Base-by-base conservation (phyloP, 140 eudicot genomes). In the Anethum foeniculum region DNA sequence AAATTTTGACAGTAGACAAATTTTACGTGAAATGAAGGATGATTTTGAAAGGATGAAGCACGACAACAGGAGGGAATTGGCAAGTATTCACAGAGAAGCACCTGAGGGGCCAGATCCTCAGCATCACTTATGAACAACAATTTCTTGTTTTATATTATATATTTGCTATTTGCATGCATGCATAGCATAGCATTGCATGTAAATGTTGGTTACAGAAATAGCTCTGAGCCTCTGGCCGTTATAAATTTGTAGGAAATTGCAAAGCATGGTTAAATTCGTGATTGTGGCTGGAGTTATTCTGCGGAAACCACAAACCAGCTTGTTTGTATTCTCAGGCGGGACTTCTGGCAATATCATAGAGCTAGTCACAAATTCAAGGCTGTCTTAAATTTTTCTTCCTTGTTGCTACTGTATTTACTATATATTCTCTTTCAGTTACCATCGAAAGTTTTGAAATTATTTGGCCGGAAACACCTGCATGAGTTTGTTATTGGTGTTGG, bases 101-200 rank as follows among this genome's bases (percentile, higher is more conserved):
- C 96, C 97, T 5, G 89, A 82, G n/a, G 97, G 97, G 21, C 97
- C 97, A 11, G 93, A 89, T 85, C 92, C 90, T 77, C 93, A 88
- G 16, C 97, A 91, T 80, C 92, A 91, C 77, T 84, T 84, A 82
- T 49, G 5, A 23, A 36, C 18, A 44, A 44, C 18, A 15, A 44
- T 25, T 56, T 41, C 11, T n/a, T 39, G 43, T 39, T 39, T 2
- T 39, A 34, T 34, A 34, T 39, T 39, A 39, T 39, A 39, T 39
- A 21, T 8, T 60, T 21, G 19, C 19, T 54, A 54, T 54, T 6
- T 21, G 23, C 23, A 1, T 6, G 27, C 30, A n/a, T n/a, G 73
- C 39, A 67, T 67, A 41, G 32, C 10, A 67, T 67, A 39, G 32
- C 10, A 54, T 19, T 54, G 62, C 62, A 54, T 19, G 67, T 23